Evolutionary conservation across 2,329 filamentous ascomycete species (phyloP).

Genomic region (Fusarium sterilihyphosum): DNA sequence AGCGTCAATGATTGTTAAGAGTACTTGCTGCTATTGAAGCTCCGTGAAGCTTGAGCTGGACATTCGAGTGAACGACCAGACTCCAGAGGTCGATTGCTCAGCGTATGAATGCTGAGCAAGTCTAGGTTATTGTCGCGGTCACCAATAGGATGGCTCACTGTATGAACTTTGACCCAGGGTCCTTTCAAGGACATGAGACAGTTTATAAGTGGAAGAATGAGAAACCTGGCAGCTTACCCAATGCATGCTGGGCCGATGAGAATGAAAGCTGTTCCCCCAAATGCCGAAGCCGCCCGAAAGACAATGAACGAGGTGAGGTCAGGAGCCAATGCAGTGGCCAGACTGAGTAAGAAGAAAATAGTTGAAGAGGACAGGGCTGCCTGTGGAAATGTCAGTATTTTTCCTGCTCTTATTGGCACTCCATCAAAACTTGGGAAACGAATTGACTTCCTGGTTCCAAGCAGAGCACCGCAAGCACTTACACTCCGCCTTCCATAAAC

Average conservation of each 20-base stretch:
- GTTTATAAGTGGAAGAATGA: background rate
- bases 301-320: slow-evolving; percentile 77
- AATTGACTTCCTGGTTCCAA: background rate
- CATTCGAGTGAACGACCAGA: background rate
- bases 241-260: slow-evolving; percentile 77
- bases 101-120: background rate
- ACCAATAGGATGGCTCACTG: background rate
- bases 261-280: slow-evolving; percentile 79
- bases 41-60: background rate
- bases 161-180: background rate
- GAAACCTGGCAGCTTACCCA: slow-evolving; percentile 56
- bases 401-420: background rate
- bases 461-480: slow-evolving; percentile 40
- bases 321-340: slow-evolving; percentile 77
- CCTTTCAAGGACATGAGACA: background rate
- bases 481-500: slow-evolving; percentile 69
- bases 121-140: background rate
- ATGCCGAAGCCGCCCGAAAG: slow-evolving; percentile 78
- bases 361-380: slow-evolving; percentile 64
- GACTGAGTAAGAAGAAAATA: slow-evolving; percentile 74
- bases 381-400: slow-evolving; percentile 24
- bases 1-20: background rate
- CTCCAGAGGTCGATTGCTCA: background rate
- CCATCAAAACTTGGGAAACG: background rate
- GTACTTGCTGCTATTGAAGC: background rate